Conservation (phyloP, 2,329 filamentous ascomycete species). For the Talaromyces atroroseus region DNA sequence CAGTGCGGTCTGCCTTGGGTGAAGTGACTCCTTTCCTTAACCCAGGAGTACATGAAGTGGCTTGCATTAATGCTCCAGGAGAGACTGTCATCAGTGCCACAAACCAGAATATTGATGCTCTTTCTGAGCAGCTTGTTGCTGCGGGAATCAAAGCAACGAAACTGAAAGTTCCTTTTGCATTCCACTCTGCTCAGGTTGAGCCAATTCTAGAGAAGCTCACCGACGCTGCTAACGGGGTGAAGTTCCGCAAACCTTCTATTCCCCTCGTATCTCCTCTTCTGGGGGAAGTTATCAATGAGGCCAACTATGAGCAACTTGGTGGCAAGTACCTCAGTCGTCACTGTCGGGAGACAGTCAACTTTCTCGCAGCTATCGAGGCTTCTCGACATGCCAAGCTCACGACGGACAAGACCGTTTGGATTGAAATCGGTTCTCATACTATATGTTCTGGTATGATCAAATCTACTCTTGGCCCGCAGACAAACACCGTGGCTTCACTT, state of each 20-base stretch:
- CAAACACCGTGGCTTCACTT: slow-evolving; percentile 34
- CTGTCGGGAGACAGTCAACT: slow-evolving; percentile 43
- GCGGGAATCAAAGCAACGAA: slow-evolving; percentile 38
- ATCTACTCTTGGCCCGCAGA: slow-evolving; percentile 23
- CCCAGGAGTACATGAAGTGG: slow-evolving; percentile 22
- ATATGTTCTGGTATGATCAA: slow-evolving; percentile 44
- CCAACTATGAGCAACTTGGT: slow-evolving; percentile 25
- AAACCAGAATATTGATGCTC: slow-evolving; percentile 30
- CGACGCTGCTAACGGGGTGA: slow-evolving; percentile 30
- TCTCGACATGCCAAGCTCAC: slow-evolving; percentile 18
- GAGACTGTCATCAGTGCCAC: slow-evolving; percentile 41
- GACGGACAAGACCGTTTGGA: slow-evolving; percentile 31
- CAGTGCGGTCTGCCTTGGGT: slow-evolving; percentile 34
- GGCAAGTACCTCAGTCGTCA: slow-evolving; percentile 38
- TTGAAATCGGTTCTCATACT: slow-evolving; percentile 47
- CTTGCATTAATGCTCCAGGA: slow-evolving; percentile 41
- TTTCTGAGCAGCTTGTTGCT: slow-evolving; percentile 30
- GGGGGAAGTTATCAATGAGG: slow-evolving; percentile 38
- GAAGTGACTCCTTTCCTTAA: slow-evolving; percentile 28
- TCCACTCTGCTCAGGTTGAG: slow-evolving; percentile 44
- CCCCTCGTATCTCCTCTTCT: slow-evolving; percentile 45
- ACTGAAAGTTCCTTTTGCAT: slow-evolving; percentile 41
- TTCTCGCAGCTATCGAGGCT: slow-evolving; percentile 35
- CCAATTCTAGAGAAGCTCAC: slow-evolving; percentile 41
- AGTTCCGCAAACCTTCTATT: slow-evolving; percentile 35